Evolutionary conservation across 805 yeast species (phyloP).

Genomic region (Teunomyces panamensis): DNA sequence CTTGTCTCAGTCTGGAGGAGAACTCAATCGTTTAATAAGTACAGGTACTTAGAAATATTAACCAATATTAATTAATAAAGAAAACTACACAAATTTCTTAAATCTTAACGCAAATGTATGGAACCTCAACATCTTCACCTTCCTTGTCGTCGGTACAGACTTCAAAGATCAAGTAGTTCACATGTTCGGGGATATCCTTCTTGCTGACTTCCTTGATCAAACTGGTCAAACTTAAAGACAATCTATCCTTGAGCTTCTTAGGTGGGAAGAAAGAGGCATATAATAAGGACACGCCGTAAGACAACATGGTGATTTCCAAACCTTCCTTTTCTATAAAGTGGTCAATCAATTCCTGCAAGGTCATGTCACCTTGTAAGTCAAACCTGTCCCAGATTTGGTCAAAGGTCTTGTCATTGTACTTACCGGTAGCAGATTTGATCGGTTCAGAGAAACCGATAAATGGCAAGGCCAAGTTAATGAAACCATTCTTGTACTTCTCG

Average conservation of each 20-base stretch:
- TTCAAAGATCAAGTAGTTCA: constrained; percentile 78
- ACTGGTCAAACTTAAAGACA: constrained; percentile 62
- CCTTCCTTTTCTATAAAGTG: constrained; percentile 81
- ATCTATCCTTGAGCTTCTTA: constrained; percentile 79
- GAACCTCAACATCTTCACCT: constrained; percentile 96
- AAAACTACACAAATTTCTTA: neutral
- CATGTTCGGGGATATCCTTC: constrained; percentile 72
- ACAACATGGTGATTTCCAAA: constrained; percentile 83
- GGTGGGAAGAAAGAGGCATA: constrained; percentile 95
- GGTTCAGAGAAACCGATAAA: constrained; percentile 98
- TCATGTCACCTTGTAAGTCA: constrained; percentile 72
- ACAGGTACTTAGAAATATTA: neutral
- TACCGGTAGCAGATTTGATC: constrained; percentile 75
- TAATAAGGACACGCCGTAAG: constrained; percentile 83
- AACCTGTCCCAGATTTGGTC: constrained; percentile 97
- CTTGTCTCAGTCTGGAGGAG: constrained; percentile 25
- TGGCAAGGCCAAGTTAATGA: constrained; percentile 87
- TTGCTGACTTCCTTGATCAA: constrained; percentile 83
- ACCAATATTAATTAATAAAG: neutral
- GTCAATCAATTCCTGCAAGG: constrained; percentile 69
- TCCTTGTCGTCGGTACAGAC: constrained; percentile 87
- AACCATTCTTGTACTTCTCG: constrained; percentile 90
- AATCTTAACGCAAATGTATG: constrained; percentile 65
- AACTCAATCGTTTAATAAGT: constrained; percentile 12
- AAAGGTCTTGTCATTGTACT: constrained; percentile 72